Conservation (phyloP, 179 eudicot genomes). For the Spinacia oleracea region DNA sequence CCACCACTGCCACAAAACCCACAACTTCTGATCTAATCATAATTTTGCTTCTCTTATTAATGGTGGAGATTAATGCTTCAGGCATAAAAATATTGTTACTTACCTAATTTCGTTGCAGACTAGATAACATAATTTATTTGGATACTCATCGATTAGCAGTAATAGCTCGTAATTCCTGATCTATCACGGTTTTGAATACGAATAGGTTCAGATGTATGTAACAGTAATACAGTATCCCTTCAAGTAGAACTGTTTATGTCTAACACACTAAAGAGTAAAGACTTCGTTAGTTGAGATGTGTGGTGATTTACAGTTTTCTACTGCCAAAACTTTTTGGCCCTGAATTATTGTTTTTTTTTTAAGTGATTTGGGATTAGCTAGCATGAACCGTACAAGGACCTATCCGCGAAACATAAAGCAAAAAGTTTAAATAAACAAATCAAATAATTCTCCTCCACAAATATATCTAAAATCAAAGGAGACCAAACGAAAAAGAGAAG, state of each 20-base stretch:
- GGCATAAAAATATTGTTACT: neutral
- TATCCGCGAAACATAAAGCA: no score
- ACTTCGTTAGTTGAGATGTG: neutral
- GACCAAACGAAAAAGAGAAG: neutral
- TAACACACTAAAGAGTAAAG: no score
- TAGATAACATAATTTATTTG: neutral
- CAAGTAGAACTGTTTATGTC: no score
- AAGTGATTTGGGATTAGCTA: no score
- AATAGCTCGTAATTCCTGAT: neutral
- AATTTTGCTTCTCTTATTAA: conserved; percentile 14
- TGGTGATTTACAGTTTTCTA: no score
- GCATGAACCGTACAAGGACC: no score
- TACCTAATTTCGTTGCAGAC: conserved; percentile 4
- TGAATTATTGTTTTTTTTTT: no score
- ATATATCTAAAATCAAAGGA: neutral
- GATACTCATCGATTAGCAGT: neutral
- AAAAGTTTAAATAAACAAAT: neutral
- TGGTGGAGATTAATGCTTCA: conserved; percentile 1
- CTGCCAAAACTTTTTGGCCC: no score
- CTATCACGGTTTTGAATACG: neutral
- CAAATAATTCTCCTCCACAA: neutral
- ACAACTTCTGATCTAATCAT: conserved; percentile 22
- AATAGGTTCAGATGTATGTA: neutral
- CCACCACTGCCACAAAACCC: conserved; percentile 29
- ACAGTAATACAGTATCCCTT: no score